These are phyloP conservation scores for Nicotiana benthamiana DNA, from an alignment of 257 asterid species.

Conservation along the genomic window DNA sequence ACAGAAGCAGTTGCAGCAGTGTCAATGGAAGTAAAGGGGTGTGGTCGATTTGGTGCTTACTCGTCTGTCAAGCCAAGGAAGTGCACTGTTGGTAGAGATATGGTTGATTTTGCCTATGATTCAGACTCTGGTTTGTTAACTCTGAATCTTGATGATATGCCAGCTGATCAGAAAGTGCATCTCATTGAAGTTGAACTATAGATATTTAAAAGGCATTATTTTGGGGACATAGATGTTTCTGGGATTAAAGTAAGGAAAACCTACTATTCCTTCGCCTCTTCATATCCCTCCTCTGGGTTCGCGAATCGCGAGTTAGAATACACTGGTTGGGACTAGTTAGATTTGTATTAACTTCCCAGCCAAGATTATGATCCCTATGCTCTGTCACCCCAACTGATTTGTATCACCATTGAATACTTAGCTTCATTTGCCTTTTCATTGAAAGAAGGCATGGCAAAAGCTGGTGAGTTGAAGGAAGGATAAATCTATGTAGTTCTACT, in stretches of 20 bases:
- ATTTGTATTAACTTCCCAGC: too few relatives aligned
- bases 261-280: too few relatives aligned
- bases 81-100: constrained; percentile 30
- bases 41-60: constrained; percentile 72
- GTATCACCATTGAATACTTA: neutral
- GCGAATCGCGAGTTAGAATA: too few relatives aligned
- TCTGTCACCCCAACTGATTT: neutral
- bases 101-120: constrained; percentile 43
- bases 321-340: too few relatives aligned
- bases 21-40: constrained; percentile 50
- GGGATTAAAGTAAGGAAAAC: too few relatives aligned
- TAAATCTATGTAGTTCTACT: neutral
- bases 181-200: constrained; percentile 48
- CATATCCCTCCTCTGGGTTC: too few relatives aligned
- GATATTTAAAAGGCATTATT: neutral
- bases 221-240: too few relatives aligned
- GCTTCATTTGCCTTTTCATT: neutral
- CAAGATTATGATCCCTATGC: neutral
- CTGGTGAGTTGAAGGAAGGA: neutral
- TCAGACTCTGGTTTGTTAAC: constrained; percentile 49
- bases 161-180: constrained; percentile 41
- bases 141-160: constrained; percentile 53
- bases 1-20: constrained; percentile 35
- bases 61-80: constrained; percentile 50
- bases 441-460: neutral